Conservation (phyloP, 1,284 basidiomycete genomes). For the Wallemia mellicola region DNA sequence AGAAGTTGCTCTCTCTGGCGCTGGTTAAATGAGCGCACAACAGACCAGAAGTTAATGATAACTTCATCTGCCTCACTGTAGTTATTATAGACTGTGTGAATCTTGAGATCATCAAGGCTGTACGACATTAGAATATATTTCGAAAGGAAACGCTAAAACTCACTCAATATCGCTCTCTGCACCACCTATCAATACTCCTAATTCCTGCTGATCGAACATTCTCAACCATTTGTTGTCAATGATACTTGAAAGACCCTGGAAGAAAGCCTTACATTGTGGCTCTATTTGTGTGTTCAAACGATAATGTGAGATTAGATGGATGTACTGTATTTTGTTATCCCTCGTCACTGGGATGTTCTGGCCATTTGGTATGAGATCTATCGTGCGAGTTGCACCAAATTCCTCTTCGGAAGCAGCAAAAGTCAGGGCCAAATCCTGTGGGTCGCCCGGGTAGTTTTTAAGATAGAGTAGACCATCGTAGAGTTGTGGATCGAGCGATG, state of each 20-base stretch:
- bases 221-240: conserved; percentile 54
- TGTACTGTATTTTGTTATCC: conserved; percentile 59
- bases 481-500: conserved; percentile 66
- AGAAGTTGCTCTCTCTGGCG: conserved; percentile 39
- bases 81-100: conserved; percentile 47
- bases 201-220: conserved; percentile 81
- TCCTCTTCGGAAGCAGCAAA: conserved; percentile 77
- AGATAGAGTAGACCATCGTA: conserved; percentile 66
- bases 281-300: conserved; percentile 67
- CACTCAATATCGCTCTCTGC: conserved; percentile 24
- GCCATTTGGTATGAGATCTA: conserved; percentile 59
- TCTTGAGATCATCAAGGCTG: conserved; percentile 45
- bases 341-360: conserved; percentile 59
- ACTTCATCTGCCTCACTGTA: conserved; percentile 37
- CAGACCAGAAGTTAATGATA: conserved; percentile 41
- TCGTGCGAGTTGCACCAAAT: conserved; percentile 45
- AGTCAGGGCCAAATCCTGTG: conserved; percentile 72
- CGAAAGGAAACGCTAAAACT: neutral
- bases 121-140: conserved; percentile 12
- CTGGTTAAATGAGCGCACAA: conserved; percentile 21
- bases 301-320: conserved; percentile 67
- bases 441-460: conserved; percentile 66
- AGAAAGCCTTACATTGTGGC: conserved; percentile 40
- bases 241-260: conserved; percentile 46
- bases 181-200: conserved; percentile 27